A percentile compares a stretch with the other conserved stretches of the same genome.
phyloP scores from a whole-genome alignment of 805 yeast species.

The Ogataea ganodermae region DNA sequence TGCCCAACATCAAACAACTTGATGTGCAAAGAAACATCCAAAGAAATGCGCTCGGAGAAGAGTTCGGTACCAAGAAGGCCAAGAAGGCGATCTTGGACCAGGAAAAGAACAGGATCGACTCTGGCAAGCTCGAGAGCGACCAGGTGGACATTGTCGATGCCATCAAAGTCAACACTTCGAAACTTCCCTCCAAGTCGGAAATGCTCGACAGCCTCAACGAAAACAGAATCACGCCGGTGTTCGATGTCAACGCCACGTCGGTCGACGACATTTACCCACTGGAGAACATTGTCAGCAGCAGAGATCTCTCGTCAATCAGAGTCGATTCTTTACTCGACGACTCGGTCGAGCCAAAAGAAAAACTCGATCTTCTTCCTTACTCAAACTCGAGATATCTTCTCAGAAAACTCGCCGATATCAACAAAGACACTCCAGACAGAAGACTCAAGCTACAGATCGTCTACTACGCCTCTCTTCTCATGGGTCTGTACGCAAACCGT shows the following conservation, averaged over 20 bases:
- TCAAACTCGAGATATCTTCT: constrained; percentile 55
- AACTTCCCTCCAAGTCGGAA: constrained; percentile 70
- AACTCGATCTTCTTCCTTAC: constrained; percentile 64
- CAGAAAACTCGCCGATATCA: constrained; percentile 43
- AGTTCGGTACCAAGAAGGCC: constrained; percentile 96
- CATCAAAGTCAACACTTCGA: constrained; percentile 67
- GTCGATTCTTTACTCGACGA: constrained; percentile 63
- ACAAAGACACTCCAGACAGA: constrained; percentile 39
- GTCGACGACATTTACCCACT: constrained; percentile 84
- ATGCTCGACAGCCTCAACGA: constrained; percentile 56
- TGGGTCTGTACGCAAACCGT: constrained; percentile 79
- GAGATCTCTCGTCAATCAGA: constrained; percentile 64
- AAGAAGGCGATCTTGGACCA: constrained; percentile 82
- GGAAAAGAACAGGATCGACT: constrained; percentile 83
- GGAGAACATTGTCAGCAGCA: constrained; percentile 64
- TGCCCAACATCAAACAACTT: constrained; percentile 63
- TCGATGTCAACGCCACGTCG: constrained; percentile 73
- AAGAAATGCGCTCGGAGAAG: constrained; percentile 88
- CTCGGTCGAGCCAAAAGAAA: constrained; percentile 43
- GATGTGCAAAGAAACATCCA: constrained; percentile 54
- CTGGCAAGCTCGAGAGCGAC: constrained; percentile 66
- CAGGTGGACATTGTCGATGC: constrained; percentile 83
- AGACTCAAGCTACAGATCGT: constrained; percentile 64
- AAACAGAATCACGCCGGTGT: constrained; percentile 83
- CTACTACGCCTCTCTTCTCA: constrained; percentile 76